Conservation (phyloP, 2,329 filamentous ascomycete genomes). For the Penicillium sp. region DNA sequence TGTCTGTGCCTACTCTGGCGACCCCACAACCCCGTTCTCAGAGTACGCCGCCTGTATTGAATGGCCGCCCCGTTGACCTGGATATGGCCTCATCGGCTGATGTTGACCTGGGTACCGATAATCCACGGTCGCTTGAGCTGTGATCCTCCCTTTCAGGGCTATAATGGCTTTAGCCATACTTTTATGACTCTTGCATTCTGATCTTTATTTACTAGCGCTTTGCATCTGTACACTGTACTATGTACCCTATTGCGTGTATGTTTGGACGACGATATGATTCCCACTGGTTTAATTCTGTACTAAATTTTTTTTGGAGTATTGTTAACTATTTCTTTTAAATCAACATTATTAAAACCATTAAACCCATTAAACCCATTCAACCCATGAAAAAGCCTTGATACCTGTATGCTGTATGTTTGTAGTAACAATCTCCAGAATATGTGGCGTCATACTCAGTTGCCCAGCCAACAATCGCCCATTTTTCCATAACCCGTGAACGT, state of each 20-base stretch:
- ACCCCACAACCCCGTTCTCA: constrained; percentile 28
- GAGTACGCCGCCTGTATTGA: constrained; percentile 33
- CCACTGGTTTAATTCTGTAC: background rate
- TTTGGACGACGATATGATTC: constrained; percentile 2
- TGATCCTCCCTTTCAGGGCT: background rate
- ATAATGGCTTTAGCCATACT: background rate
- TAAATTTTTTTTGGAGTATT: background rate
- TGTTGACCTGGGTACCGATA: background rate
- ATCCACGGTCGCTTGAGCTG: constrained; percentile 3
- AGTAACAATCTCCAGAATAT: constrained; percentile 5
- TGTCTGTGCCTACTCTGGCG: constrained; percentile 22
- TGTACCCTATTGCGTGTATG: background rate
- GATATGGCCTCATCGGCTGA: constrained; percentile 1
- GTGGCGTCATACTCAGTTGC: constrained; percentile 29
- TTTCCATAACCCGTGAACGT: constrained; percentile 16
- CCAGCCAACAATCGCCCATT: constrained; percentile 40
- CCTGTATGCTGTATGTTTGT: too few relatives aligned
- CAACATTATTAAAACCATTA: background rate
- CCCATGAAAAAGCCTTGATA: background rate
- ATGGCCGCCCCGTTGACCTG: constrained; percentile 10
- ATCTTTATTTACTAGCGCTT: constrained; percentile 1
- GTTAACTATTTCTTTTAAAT: background rate
- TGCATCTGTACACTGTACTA: constrained; percentile 6
- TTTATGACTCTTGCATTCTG: constrained; percentile 10
- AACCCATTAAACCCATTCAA: background rate